Base-by-base conservation (phyloP, 805 yeast genomes). In the Hanseniaspora lachancei region DNA sequence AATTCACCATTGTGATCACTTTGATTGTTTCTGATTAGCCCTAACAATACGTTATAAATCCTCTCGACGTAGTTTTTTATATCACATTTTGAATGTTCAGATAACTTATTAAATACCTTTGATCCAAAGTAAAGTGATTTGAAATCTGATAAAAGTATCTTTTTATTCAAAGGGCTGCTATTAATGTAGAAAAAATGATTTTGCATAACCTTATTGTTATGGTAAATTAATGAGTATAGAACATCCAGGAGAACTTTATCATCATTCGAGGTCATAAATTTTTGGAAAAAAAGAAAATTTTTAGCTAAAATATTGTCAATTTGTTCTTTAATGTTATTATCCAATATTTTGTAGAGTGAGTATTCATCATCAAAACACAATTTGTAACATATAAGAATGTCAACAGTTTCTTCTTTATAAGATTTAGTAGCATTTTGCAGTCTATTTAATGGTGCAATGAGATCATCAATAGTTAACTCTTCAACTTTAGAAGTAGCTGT, bases 81-180 rank as follows among this genome's bases (percentile, higher is more conserved):
- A 34, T 46, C 49, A 16, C 49, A 46, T 34, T 34, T n/a, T 2
- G n/a, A 18, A 32, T 32, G 24, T 5, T 52, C 49, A 3, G 27
- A 18, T 27, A 53, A 42, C 5, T 61, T 29, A 57, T 68, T 68
- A 46, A 61, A 66, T 6, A 68, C n/a, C 51, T 60, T 67, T 52
- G 71, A 68, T 0, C 72, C 72, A 60, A 66, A 68, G 32, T 67
- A 59, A 0, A 62, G 15, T 1, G 68, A 48, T 39, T 61, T 63
- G 3, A 67, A 34, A 1, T 16, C 21, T 24, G 36, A 4, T n/a
- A 54, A 8, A 2, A 32, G 5, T n/a, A 15, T 35, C 20, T 48
- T 53, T 35, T 53, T 39, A 9, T 46, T 20, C 16, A 34, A 9
- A 13, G 1, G 2, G 3, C 27, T 3, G 12, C 7, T 8, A 38